Evolutionary conservation across 345 rosid species (phyloP).

Genomic region (Populus ilicifolia): DNA sequence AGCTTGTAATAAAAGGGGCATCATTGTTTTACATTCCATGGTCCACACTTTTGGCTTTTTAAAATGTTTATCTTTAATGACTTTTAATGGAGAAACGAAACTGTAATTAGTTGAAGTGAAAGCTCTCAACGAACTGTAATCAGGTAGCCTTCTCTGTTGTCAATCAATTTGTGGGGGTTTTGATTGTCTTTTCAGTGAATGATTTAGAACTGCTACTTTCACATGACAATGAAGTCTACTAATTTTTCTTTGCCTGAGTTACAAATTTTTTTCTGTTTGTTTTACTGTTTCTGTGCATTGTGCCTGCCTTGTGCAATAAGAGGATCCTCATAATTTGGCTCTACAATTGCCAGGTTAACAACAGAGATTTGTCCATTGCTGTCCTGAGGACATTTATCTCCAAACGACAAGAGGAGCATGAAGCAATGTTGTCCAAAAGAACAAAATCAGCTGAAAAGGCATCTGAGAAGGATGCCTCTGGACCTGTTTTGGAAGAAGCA

Average conservation of each 20-base stretch:
- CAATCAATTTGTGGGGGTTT: neutral
- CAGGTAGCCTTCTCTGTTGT: neutral
- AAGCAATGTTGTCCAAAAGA: constrained; percentile 49
- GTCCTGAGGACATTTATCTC: constrained; percentile 73
- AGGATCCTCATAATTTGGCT: constrained; percentile 9
- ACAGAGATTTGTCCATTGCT: constrained; percentile 87
- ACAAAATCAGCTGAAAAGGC: constrained; percentile 37
- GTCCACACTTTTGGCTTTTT: too few relatives aligned
- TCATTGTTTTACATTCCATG: too few relatives aligned
- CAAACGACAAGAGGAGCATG: constrained; percentile 68
- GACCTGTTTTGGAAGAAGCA: constrained; percentile 35
- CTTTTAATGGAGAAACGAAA: neutral
- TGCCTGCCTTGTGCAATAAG: neutral
- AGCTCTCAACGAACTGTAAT: neutral
- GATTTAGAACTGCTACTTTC: neutral
- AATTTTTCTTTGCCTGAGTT: neutral
- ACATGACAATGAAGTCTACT: neutral
- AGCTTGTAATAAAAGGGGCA: too few relatives aligned
- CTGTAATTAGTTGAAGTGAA: neutral
- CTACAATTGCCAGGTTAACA: constrained; percentile 61
- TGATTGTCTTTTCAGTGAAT: neutral
- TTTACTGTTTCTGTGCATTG: neutral
- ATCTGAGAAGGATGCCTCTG: constrained; percentile 34
- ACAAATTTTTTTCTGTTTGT: neutral
- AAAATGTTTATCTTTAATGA: too few relatives aligned